Evolutionary conservation across 2,329 filamentous ascomycete genomes (phyloP).

Genomic region (Penicillium hesseltinei): DNA sequence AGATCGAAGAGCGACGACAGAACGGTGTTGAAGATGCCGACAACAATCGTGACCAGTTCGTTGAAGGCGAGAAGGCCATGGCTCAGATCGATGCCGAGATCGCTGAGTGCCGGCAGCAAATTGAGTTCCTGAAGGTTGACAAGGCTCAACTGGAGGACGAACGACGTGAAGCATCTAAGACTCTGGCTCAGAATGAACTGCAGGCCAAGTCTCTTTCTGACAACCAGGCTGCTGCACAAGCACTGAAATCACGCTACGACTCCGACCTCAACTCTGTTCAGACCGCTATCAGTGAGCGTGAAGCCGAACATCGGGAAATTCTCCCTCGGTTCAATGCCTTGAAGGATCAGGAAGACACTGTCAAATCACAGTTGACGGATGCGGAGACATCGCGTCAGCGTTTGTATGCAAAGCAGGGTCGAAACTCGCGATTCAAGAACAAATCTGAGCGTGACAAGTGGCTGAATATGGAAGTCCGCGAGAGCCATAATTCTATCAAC

Average conservation of each 20-base stretch:
- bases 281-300: constrained; percentile 70
- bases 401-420: constrained; percentile 87
- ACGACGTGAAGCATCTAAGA: constrained; percentile 74
- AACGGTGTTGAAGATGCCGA: constrained; percentile 83
- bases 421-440: constrained; percentile 80
- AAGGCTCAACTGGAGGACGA: constrained; percentile 86
- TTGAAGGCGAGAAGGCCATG: constrained; percentile 76
- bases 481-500: constrained; percentile 72
- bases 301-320: constrained; percentile 72
- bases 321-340: constrained; percentile 72
- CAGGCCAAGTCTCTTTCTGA: constrained; percentile 80
- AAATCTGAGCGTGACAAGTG: constrained; percentile 85
- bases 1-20: constrained; percentile 76
- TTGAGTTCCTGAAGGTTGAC: constrained; percentile 82
- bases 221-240: constrained; percentile 73
- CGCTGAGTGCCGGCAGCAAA: constrained; percentile 72
- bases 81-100: constrained; percentile 75
- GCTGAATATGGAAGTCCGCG: constrained; percentile 75
- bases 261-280: constrained; percentile 70
- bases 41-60: constrained; percentile 71
- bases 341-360: constrained; percentile 68
- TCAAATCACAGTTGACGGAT: constrained; percentile 70
- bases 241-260: constrained; percentile 68
- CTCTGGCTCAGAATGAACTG: constrained; percentile 80
- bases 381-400: constrained; percentile 73